A percentile compares a stretch with the other conserved stretches of the same genome.
phyloP scores from a whole-genome alignment of 2,329 filamentous ascomycete genomes.

The Cytospora leucostoma region DNA sequence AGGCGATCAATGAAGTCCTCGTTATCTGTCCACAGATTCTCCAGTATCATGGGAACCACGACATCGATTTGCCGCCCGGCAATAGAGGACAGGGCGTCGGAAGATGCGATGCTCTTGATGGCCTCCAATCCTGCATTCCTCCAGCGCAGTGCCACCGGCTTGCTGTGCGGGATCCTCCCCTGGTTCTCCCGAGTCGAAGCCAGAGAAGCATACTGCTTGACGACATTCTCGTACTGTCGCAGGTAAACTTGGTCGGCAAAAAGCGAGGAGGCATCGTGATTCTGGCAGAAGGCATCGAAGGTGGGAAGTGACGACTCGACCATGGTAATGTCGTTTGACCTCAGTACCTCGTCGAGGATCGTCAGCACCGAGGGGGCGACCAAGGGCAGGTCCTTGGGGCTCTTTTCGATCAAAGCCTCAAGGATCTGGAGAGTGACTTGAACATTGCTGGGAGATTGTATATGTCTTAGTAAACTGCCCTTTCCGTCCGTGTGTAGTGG shows the following conservation, averaged over 20 bases:
- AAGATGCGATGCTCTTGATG: conserved; percentile 77
- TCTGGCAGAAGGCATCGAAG: conserved; percentile 83
- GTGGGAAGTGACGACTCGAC: conserved; percentile 85
- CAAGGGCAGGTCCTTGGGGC: conserved; percentile 84
- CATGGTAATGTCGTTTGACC: conserved; percentile 86
- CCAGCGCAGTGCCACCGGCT: conserved; percentile 78
- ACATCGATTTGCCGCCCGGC: conserved; percentile 74
- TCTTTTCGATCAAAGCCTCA: conserved; percentile 88
- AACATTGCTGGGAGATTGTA: conserved; percentile 65
- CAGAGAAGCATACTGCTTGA: conserved; percentile 76
- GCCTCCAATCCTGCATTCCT: conserved; percentile 73
- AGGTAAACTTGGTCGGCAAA: conserved; percentile 85
- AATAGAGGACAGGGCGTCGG: conserved; percentile 75
- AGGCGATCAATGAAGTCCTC: conserved; percentile 70
- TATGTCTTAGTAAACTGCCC: conserved; percentile 11
- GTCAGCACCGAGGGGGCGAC: conserved; percentile 84
- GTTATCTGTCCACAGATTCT: conserved; percentile 79
- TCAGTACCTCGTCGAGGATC: conserved; percentile 79
- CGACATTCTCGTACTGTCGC: conserved; percentile 77
- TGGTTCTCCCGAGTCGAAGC: conserved; percentile 64
- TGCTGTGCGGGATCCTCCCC: conserved; percentile 60
- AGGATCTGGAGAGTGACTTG: conserved; percentile 94
- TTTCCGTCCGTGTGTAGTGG: background rate
- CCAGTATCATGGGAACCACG: conserved; percentile 81
- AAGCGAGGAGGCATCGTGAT: conserved; percentile 84